Evolutionary conservation across 306 rosid species (phyloP).

Genomic region (Arachis stenosperma): DNA sequence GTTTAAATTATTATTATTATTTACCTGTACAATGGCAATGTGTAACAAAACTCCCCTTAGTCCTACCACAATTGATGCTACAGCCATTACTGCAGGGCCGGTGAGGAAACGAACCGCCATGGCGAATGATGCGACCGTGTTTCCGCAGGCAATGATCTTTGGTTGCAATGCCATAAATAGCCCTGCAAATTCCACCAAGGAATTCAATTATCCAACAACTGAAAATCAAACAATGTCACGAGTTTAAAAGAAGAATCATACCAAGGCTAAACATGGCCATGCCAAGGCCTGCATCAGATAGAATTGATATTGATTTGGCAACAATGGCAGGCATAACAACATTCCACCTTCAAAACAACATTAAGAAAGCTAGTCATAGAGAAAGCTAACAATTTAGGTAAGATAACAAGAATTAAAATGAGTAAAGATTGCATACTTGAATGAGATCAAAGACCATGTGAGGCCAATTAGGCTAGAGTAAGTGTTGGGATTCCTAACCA

Average conservation of each 20-base stretch:
- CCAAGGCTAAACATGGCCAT: constrained; percentile 98
- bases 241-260: constrained; percentile 15
- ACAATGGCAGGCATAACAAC: constrained; percentile 77
- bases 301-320: constrained; percentile 69
- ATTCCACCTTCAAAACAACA: constrained; percentile 62
- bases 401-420: background rate
- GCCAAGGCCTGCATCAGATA: constrained; percentile 87
- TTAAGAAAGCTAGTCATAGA: too few species aligned
- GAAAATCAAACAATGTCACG: background rate
- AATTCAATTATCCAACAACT: background rate
- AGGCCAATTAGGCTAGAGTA: constrained; percentile 87
- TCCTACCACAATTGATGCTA: constrained; percentile 71
- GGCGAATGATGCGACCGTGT: constrained; percentile 68
- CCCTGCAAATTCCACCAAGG: constrained; percentile 48
- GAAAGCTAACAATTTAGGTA: too few species aligned
- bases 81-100: constrained; percentile 85
- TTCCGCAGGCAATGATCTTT: constrained; percentile 79
- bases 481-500: constrained; percentile 82
- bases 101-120: constrained; percentile 82
- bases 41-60: constrained; percentile 73
- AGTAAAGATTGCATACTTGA: constrained; percentile 46
- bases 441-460: constrained; percentile 82
- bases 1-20: too few species aligned
- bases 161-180: constrained; percentile 94
- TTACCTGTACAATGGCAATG: constrained; percentile 87